Evolutionary conservation across 352 stramenopile species (phyloP).

Genomic region (Globisporangium irregulare): DNA sequence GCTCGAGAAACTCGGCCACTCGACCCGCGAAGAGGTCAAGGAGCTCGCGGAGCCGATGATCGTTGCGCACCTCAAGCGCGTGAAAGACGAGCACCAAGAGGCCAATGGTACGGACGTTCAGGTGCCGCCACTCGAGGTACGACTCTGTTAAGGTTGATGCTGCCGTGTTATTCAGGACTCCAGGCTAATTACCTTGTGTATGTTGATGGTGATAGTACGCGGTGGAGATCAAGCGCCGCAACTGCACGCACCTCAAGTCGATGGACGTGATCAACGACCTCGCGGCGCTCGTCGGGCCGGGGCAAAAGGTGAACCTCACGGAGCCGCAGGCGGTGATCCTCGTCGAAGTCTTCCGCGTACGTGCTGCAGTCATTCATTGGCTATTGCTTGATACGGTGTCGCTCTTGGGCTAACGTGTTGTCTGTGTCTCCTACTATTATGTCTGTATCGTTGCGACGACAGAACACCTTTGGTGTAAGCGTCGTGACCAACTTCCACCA

Average conservation of each 20-base stretch:
- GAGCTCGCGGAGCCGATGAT: conserved; percentile 55
- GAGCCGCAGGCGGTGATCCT: conserved; percentile 57
- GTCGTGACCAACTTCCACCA: conserved; percentile 73
- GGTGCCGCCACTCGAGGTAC: conserved; percentile 28
- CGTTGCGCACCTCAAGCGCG: conserved; percentile 34
- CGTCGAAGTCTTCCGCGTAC: conserved; percentile 68
- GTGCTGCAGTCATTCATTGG: neutral
- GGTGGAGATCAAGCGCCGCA: conserved; percentile 78
- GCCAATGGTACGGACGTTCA: conserved; percentile 12
- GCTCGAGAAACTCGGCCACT: conserved; percentile 66
- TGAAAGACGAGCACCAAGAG: conserved; percentile 25
- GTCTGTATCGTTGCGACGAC: neutral
- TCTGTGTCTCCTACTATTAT: neutral
- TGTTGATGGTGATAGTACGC: conserved; percentile 27
- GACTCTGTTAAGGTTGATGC: neutral
- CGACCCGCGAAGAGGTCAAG: conserved; percentile 59
- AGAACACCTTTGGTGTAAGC: conserved; percentile 70
- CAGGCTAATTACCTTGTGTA: neutral
- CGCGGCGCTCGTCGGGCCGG: conserved; percentile 43
- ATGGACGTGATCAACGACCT: conserved; percentile 75
- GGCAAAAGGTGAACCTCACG: conserved; percentile 80
- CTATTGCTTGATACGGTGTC: neutral
- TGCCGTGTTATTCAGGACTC: neutral
- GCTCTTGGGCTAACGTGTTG: neutral
- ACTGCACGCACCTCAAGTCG: conserved; percentile 66